Percentiles rank a stretch among this genome's conserved stretches.
These are phyloP conservation scores for Stellera chamaejasme DNA, from an alignment of 345 rosid species.

Conservation along the genomic window DNA sequence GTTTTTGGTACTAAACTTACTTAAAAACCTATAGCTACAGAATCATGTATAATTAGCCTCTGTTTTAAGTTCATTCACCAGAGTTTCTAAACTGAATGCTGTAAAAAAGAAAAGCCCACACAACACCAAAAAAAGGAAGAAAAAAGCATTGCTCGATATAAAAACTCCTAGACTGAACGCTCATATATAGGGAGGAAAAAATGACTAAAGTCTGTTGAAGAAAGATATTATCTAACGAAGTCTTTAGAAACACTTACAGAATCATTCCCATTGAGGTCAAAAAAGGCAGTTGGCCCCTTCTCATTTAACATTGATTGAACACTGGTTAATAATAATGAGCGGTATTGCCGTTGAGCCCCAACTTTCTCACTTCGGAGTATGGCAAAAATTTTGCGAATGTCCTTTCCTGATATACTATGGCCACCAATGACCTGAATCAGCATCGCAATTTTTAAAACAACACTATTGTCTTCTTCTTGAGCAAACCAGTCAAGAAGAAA, in stretches of 20 bases:
- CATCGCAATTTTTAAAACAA: slow-evolving; percentile 74
- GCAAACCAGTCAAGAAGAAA: slow-evolving; percentile 97
- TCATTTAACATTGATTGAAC: slow-evolving; percentile 90
- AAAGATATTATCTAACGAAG: too few relatives aligned
- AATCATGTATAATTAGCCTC: too few relatives aligned
- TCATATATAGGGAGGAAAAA: too few relatives aligned
- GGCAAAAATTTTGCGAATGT: slow-evolving; percentile 90
- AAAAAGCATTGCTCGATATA: too few relatives aligned
- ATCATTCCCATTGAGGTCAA: slow-evolving; percentile 79
- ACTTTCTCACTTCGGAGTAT: slow-evolving; percentile 95
- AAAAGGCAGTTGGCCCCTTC: slow-evolving; percentile 94
- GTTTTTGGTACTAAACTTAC: too few relatives aligned
- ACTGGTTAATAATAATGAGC: slow-evolving; percentile 71
- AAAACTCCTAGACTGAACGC: too few relatives aligned
- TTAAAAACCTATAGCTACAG: too few relatives aligned
- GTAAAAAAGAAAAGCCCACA: too few relatives aligned
- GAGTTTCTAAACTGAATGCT: too few relatives aligned
- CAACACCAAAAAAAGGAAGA: too few relatives aligned
- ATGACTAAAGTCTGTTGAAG: too few relatives aligned
- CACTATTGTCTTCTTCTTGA: slow-evolving; percentile 59
- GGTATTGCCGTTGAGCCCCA: slow-evolving; percentile 64
- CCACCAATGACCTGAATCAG: slow-evolving; percentile 92
- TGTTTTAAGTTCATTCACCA: too few relatives aligned
- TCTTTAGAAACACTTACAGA: slow-evolving; percentile 52
- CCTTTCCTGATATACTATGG: slow-evolving; percentile 97